Conservation (phyloP, 139 green algal genomes). For the Coccomyxa sp. region DNA sequence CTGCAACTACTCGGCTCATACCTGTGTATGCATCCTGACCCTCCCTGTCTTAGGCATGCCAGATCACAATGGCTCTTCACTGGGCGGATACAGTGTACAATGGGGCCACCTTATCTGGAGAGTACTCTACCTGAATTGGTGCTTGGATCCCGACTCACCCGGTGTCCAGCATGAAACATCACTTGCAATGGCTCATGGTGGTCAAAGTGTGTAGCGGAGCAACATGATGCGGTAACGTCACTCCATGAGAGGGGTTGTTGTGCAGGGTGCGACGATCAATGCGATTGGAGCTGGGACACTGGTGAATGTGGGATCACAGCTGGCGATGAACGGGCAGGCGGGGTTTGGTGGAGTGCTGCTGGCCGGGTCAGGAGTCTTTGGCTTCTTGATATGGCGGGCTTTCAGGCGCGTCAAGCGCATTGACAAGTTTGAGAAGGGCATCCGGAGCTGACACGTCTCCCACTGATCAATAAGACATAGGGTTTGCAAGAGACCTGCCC, state of each 20-base stretch:
- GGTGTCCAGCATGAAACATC: neutral
- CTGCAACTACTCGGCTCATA: neutral
- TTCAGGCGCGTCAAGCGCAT: conserved; percentile 64
- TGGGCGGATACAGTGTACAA: no score
- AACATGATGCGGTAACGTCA: no score
- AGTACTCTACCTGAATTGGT: no score
- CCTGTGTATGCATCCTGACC: neutral
- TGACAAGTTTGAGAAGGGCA: conserved; percentile 84
- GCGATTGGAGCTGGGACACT: conserved; percentile 51
- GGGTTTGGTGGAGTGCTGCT: conserved; percentile 25
- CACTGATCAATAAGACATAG: no score
- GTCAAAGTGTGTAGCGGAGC: conserved; percentile 1
- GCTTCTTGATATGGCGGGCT: conserved; percentile 32
- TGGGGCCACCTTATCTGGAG: no score
- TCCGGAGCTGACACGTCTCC: conserved; percentile 5
- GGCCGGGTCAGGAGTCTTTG: conserved; percentile 40
- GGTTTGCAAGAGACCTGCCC: no score
- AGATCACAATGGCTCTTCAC: neutral
- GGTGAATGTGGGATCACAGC: conserved; percentile 60
- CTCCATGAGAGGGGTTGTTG: neutral
- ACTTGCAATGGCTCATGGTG: neutral
- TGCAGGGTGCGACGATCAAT: conserved; percentile 57
- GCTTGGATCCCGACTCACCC: no score
- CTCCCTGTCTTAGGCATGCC: neutral
- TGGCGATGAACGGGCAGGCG: conserved; percentile 41